Evolutionary conservation across 2,329 filamentous ascomycete genomes (phyloP).

Genomic region (Diatrype stigma): DNA sequence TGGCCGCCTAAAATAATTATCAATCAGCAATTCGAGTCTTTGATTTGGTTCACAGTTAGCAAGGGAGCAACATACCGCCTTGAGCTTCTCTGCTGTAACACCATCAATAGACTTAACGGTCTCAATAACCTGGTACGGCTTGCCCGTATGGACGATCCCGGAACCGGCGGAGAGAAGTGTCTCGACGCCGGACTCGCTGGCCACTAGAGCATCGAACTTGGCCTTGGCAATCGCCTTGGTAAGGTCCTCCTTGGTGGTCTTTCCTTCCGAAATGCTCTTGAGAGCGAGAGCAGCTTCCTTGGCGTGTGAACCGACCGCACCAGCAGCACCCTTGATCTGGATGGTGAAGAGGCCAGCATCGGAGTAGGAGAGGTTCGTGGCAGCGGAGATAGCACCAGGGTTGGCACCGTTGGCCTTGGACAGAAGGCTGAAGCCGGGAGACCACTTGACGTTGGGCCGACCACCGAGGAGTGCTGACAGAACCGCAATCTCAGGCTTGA

Average conservation of each 20-base stretch:
- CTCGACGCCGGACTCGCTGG: constrained; percentile 70
- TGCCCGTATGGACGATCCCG: constrained; percentile 74
- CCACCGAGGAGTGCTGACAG: constrained; percentile 87
- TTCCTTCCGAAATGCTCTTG: constrained; percentile 73
- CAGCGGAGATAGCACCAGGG: constrained; percentile 63
- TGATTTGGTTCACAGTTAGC: too few relatives aligned
- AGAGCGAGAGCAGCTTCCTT: constrained; percentile 75
- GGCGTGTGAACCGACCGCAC: constrained; percentile 69
- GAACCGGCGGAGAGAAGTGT: constrained; percentile 81
- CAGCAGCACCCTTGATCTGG: constrained; percentile 69
- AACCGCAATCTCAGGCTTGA: constrained; percentile 87
- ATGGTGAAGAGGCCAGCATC: constrained; percentile 89
- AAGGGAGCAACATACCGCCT: constrained; percentile 61
- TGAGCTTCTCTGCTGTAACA: constrained; percentile 79
- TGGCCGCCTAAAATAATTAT: constrained; percentile 64
- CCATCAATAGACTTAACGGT: constrained; percentile 73
- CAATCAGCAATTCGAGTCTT: constrained; percentile 14
- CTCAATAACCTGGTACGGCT: constrained; percentile 79
- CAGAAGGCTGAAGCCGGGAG: constrained; percentile 84
- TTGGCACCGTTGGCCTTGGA: constrained; percentile 69
- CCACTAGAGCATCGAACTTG: constrained; percentile 86
- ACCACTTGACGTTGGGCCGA: constrained; percentile 91
- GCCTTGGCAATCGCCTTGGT: constrained; percentile 88
- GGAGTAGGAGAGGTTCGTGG: constrained; percentile 81
- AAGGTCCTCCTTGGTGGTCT: constrained; percentile 78